Evolutionary conservation across 192 early-diverging fungal species (phyloP), one percentile per base, ranked within the genome.

Genomic region (Coemansia guatemalensis): DNA sequence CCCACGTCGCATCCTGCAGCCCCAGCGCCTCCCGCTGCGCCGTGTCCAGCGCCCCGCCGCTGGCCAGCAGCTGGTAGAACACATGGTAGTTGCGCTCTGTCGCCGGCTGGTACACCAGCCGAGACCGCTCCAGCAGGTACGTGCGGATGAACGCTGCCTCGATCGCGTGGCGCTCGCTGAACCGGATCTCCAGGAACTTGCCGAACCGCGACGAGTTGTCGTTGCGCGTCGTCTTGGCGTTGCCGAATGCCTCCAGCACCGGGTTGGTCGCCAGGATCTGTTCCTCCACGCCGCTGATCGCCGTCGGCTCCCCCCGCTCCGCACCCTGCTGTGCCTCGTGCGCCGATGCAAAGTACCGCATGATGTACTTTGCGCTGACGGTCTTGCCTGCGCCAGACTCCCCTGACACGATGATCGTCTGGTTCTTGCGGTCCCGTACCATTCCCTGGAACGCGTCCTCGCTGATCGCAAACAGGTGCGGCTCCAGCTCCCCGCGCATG

Each of bases 181-280:
- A 99, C 68, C 93, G 82, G 68, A 99, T 96, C 77, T 97, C 95
- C 63, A 95, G 91, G 81, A 97, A 99, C 85, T 99, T 99, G 60
- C 97, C 97, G 72, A 99, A 99, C 22, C 97, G 90, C 51, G 95
- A 98, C 60, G 86, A 88, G 84, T 99, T 99, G 84, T 99, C 97
- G 85, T 99, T 99, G 72, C 97, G 83, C 7, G 97, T 98, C 11
- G 97, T 99, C 77, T 99, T 99, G 29, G 97, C 95, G 81, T 99
- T 99, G 67, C 97, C 97, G 73, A 99, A 99, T 50, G 97, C 90
- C 87, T 99, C 97, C 85, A 97, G 95, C 71, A 99, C 97, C 11
- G 97, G 97, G 82, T 99, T 99, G 41, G 95, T 99, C 4, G 97
- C 90, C 59, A 93, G 68, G 59, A 93, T 90, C 82, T 90, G 88